phyloP scores from a whole-genome alignment of 495 filamentous ascomycete species.

The Ramalina intermedia region DNA sequence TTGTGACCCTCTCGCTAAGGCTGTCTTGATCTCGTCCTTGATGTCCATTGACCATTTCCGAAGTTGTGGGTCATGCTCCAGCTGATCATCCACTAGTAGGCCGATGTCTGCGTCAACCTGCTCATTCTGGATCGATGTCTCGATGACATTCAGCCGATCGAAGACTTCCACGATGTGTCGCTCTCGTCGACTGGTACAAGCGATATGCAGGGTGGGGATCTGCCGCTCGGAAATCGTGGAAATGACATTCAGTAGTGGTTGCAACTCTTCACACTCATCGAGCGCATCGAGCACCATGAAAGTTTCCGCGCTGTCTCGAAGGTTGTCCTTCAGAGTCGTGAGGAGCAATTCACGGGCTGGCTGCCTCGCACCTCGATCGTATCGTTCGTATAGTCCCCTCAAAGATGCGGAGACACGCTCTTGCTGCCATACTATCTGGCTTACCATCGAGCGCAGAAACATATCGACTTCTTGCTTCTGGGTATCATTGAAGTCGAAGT shows the following conservation, averaged over 20 bases:
- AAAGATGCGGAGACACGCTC: neutral
- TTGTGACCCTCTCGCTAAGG: conserved; percentile 14
- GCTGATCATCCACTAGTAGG: conserved; percentile 17
- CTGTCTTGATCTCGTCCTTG: conserved; percentile 17
- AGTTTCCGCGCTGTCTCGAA: neutral
- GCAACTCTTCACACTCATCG: conserved; percentile 17
- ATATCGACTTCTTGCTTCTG: conserved; percentile 1
- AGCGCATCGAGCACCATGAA: conserved; percentile 18
- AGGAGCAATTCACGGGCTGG: neutral
- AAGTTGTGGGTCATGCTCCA: conserved; percentile 15
- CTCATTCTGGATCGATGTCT: conserved; percentile 5
- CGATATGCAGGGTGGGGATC: conserved; percentile 16
- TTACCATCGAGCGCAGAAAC: neutral
- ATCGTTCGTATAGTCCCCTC: neutral
- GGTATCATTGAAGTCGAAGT: conserved; percentile 13
- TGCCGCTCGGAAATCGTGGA: neutral
- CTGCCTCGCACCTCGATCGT: neutral
- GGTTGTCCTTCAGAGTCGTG: neutral
- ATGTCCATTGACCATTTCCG: conserved; percentile 13
- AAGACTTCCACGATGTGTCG: conserved; percentile 19
- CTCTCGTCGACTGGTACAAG: conserved; percentile 24
- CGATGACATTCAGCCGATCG: neutral
- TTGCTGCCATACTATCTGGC: neutral
- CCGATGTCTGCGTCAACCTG: conserved; percentile 19
- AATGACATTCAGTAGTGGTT: neutral